Conservation (phyloP, 2,329 filamentous ascomycete genomes). For the Colletotrichum liaoningense region DNA sequence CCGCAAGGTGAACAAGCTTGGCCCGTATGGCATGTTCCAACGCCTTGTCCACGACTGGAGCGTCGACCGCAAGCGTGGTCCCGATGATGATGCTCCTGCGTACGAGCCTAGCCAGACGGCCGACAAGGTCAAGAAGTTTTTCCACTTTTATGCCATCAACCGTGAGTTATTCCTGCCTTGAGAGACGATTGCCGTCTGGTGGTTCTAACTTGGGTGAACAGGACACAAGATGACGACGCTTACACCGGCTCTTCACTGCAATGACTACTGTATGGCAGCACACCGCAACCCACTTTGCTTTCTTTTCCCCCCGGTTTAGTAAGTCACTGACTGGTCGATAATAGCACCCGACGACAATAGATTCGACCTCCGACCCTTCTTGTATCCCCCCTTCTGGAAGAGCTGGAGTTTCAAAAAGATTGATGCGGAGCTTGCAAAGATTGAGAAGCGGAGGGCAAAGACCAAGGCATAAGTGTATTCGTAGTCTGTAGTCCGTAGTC, state of each 20-base stretch:
- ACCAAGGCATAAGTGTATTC: not conserved
- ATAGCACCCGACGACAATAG: slow-evolving; percentile 42
- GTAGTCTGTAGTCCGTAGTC: not conserved
- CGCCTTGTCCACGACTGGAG: slow-evolving; percentile 60
- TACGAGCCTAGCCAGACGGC: slow-evolving; percentile 55
- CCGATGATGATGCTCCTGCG: slow-evolving; percentile 43
- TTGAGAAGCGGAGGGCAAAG: slow-evolving; percentile 42
- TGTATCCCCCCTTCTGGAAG: slow-evolving; percentile 47
- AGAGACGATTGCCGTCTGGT: not conserved
- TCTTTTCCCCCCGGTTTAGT: not conserved
- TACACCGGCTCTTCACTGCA: slow-evolving; percentile 35
- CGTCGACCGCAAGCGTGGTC: slow-evolving; percentile 41
- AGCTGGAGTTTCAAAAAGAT: slow-evolving; percentile 53
- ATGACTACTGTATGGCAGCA: slow-evolving; percentile 31
- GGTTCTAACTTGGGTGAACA: not conserved
- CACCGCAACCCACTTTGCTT: not conserved
- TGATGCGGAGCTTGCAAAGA: slow-evolving; percentile 47
- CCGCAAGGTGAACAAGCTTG: slow-evolving; percentile 59
- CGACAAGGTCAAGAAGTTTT: slow-evolving; percentile 54
- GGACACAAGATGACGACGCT: slow-evolving; percentile 37
- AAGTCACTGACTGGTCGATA: not conserved
- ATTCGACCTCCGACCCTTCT: slow-evolving; percentile 41
- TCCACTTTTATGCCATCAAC: slow-evolving; percentile 70
- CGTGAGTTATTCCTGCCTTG: slow-evolving; percentile 12
- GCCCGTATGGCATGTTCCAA: slow-evolving; percentile 59